Percentiles rank a stretch among this genome's conserved stretches.
These are phyloP conservation scores for Cymbopogon citratus DNA, from an alignment of 176 grass and related monocot genomes.

Conservation along the genomic window DNA sequence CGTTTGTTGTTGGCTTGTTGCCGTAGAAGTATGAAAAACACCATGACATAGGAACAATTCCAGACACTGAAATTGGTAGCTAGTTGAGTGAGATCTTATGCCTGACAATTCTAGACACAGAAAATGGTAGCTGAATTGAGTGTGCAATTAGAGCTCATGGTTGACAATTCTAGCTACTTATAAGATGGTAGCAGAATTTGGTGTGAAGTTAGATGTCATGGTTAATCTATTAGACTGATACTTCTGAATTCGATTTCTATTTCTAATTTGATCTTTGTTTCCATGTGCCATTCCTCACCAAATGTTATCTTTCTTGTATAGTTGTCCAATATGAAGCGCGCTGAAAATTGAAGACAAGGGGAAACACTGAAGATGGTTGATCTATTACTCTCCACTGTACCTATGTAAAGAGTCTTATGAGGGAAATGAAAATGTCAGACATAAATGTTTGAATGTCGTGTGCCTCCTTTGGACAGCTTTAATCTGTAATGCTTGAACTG, in stretches of 20 bases:
- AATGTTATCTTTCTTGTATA: neutral
- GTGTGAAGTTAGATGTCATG: neutral
- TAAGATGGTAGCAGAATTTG: neutral
- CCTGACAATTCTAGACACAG: neutral
- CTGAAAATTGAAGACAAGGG: constrained; percentile 9
- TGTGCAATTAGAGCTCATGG: neutral
- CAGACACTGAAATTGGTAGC: neutral
- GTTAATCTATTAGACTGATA: neutral
- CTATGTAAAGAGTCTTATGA: neutral
- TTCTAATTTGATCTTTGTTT: neutral
- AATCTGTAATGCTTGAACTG: neutral
- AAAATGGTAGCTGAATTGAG: neutral
- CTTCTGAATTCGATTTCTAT: neutral
- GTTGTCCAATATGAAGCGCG: constrained; percentile 51
- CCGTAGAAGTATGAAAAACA: neutral
- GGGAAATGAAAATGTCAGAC: neutral
- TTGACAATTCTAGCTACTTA: neutral
- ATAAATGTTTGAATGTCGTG: neutral
- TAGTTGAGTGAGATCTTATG: no score
- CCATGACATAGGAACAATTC: neutral
- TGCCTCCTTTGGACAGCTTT: neutral
- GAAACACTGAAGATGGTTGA: neutral
- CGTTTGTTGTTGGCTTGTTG: neutral
- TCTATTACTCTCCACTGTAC: neutral
- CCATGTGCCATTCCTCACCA: neutral